phyloP scores from a whole-genome alignment of 2,329 filamentous ascomycete genomes.

The Calonectria honghensis region DNA sequence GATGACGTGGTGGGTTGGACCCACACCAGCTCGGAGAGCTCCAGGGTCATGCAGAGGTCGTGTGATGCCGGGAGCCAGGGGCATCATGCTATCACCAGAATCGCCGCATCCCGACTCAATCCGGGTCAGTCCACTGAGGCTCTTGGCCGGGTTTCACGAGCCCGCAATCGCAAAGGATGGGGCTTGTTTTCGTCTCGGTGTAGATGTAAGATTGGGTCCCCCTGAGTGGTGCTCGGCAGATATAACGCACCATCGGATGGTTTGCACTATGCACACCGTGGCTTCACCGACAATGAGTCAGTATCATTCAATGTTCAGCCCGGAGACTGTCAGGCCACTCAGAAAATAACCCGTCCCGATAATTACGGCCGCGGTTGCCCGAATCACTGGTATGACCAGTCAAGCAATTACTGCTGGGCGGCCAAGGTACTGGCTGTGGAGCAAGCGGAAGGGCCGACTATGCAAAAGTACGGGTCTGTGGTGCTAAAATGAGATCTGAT shows the following conservation, averaged over 20 bases:
- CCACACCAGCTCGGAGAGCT: constrained; percentile 57
- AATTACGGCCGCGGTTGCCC: constrained; percentile 5
- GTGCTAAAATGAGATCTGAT: not conserved
- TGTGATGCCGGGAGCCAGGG: constrained; percentile 51
- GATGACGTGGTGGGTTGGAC: constrained; percentile 51
- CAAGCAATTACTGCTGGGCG: constrained; percentile 5
- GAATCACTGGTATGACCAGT: not conserved
- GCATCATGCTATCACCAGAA: constrained; percentile 37
- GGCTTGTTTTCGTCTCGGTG: constrained; percentile 29
- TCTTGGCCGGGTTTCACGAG: constrained; percentile 19
- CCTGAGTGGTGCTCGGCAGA: constrained; percentile 33
- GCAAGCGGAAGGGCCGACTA: constrained; percentile 15
- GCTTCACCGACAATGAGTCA: constrained; percentile 42
- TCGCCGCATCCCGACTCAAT: constrained; percentile 40
- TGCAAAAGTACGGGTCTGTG: not conserved
- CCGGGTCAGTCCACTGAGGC: constrained; percentile 40
- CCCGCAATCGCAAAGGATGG: constrained; percentile 15
- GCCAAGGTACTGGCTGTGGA: not conserved
- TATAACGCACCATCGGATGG: constrained; percentile 29
- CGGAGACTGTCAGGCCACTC: constrained; percentile 25
- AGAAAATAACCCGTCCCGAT: not conserved
- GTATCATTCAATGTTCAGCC: not conserved
- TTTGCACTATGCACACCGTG: constrained; percentile 36
- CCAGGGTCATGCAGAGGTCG: constrained; percentile 48
- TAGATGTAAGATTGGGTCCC: constrained; percentile 14